Evolutionary conservation across 208 protist genomes (phyloP).

Genomic region (Lotmaria passim): DNA sequence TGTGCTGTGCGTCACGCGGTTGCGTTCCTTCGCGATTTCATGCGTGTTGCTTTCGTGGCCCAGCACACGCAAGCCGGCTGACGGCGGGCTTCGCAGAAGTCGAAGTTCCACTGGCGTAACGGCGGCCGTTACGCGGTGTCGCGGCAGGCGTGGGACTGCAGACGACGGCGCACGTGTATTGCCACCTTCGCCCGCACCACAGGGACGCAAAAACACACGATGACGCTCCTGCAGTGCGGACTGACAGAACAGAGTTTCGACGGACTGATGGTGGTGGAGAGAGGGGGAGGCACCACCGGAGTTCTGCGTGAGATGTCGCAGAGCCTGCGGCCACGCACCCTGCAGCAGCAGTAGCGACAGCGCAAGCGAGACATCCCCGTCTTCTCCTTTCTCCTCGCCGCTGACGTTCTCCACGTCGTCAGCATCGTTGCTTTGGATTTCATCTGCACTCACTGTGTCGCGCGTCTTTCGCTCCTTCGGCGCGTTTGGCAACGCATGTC

Average conservation of each 20-base stretch:
- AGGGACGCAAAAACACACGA: conserved; percentile 4
- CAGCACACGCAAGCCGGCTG: conserved; percentile 11
- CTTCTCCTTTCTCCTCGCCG: not conserved
- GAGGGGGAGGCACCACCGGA: not conserved
- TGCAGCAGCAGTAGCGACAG: conserved; percentile 14
- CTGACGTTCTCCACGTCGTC: not conserved
- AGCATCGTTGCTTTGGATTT: not conserved
- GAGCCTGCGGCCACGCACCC: conserved; percentile 8
- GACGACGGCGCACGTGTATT: not conserved
- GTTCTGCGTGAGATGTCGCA: not conserved
- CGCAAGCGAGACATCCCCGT: not conserved
- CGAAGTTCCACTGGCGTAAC: conserved; percentile 26
- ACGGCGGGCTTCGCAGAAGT: conserved; percentile 23
- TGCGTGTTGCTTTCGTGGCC: too few species aligned
- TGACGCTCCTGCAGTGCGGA: conserved; percentile 14
- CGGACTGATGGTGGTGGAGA: not conserved
- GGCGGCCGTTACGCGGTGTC: not conserved
- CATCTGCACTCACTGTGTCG: too few species aligned
- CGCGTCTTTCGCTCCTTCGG: too few species aligned
- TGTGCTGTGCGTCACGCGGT: too few species aligned
- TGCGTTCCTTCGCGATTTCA: too few species aligned
- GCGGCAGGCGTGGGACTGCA: conserved; percentile 11
- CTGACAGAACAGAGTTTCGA: conserved; percentile 7
- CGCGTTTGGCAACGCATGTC: not conserved
- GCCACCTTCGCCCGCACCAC: not conserved